Percentiles rank a stretch among this genome's conserved stretches.
Conservation (phyloP, 768 basidiomycete species). For the Aureoboletus auriporus region DNA sequence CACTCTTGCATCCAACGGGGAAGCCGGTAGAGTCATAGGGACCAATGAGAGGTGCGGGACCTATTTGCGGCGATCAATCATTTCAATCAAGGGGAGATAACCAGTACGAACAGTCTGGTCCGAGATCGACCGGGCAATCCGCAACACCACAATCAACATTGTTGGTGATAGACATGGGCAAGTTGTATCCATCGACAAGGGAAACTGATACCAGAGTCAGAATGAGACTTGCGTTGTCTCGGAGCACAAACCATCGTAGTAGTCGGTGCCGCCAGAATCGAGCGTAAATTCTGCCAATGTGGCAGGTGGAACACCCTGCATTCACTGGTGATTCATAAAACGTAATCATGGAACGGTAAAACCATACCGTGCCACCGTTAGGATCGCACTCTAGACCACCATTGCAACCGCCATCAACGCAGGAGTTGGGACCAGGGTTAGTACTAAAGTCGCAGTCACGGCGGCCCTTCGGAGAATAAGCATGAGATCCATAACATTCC, state of each 20-base stretch:
- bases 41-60: conserved; percentile 48
- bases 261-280: conserved; percentile 42
- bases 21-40: conserved; percentile 51
- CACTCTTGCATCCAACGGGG: conserved; percentile 58
- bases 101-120: conserved; percentile 44
- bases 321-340: neutral
- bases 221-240: neutral
- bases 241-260: conserved; percentile 51
- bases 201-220: conserved; percentile 39
- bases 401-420: conserved; percentile 63
- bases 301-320: conserved; percentile 62
- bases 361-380: conserved; percentile 43
- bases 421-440: conserved; percentile 51
- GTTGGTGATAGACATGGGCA: conserved; percentile 57
- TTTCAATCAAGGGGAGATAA: neutral
- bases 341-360: neutral
- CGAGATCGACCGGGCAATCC: conserved; percentile 59
- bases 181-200: conserved; percentile 62
- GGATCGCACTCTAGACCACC: conserved; percentile 60
- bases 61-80: conserved; percentile 22
- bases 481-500: neutral
- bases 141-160: conserved; percentile 51
- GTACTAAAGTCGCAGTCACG: conserved; percentile 58
- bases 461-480: conserved; percentile 33
- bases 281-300: conserved; percentile 70